A percentile compares a stretch with the other conserved stretches of the same genome.
These are phyloP conservation scores for Bonia amplexicaulis DNA, from an alignment of 176 grass and related monocot species.

Conservation along the genomic window DNA sequence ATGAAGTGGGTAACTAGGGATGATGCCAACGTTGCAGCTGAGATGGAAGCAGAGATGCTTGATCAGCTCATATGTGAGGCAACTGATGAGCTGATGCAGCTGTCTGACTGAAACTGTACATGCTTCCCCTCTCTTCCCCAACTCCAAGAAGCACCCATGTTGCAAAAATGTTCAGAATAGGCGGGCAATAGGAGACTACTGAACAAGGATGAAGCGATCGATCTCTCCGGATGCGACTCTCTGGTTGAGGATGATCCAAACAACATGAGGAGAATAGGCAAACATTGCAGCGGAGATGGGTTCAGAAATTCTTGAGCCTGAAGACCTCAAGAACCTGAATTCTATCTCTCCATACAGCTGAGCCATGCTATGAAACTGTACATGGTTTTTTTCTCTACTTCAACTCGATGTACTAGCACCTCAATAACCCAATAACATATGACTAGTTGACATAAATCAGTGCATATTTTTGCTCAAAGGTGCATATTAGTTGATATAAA, in stretches of 20 bases:
- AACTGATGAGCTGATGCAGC: constrained; percentile 18
- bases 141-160: neutral
- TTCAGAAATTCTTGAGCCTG: neutral
- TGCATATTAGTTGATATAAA: neutral
- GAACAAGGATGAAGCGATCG: neutral
- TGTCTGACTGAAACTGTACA: neutral
- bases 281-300: neutral
- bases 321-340: neutral
- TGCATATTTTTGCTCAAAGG: neutral
- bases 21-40: neutral
- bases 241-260: neutral
- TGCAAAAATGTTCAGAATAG: neutral
- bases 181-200: neutral
- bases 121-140: neutral
- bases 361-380: constrained; percentile 17
- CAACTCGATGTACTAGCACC: neutral
- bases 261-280: neutral
- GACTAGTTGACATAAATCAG: neutral
- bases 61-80: constrained; percentile 40
- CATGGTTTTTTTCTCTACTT: neutral
- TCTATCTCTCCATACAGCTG: neutral
- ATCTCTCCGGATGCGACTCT: neutral
- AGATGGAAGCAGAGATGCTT: constrained; percentile 24
- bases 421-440: constrained; percentile 17
- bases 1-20: constrained; percentile 9